Evolutionary conservation across 1,284 basidiomycete species (phyloP).

Genomic region (Somion occarium): DNA sequence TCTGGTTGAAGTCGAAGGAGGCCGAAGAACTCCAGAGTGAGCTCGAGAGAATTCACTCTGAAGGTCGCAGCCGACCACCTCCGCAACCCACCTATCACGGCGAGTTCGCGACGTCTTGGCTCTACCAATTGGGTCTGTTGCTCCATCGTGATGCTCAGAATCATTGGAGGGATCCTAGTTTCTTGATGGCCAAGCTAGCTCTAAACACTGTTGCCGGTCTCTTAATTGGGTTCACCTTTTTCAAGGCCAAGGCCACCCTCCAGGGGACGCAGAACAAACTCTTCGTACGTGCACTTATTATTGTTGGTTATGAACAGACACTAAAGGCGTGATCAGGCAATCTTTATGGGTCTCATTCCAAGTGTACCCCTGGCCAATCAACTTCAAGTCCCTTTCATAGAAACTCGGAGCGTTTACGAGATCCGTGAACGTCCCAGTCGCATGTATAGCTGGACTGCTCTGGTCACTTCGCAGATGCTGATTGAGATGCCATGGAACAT

Average conservation of each 20-base stretch:
- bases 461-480: conserved; percentile 59
- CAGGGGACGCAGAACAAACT: conserved; percentile 83
- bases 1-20: conserved; percentile 29
- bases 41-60: conserved; percentile 28
- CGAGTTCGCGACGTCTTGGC: conserved; percentile 47
- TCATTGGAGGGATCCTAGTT: conserved; percentile 66
- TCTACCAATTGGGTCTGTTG: conserved; percentile 41
- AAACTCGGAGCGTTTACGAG: conserved; percentile 55
- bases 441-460: conserved; percentile 81
- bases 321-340: conserved; percentile 23
- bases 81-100: conserved; percentile 26
- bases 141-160: conserved; percentile 46
- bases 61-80: conserved; percentile 26
- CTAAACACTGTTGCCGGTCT: conserved; percentile 53
- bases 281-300: conserved; percentile 43
- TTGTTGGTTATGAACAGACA: too few relatives aligned
- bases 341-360: conserved; percentile 46
- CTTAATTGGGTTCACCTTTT: conserved; percentile 72
- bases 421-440: conserved; percentile 65
- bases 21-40: conserved; percentile 20
- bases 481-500: conserved; percentile 69
- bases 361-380: conserved; percentile 46
- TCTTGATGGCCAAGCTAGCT: conserved; percentile 71
- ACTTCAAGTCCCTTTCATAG: conserved; percentile 50
- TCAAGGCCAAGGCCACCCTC: conserved; percentile 56